Conservation (phyloP, 2,329 filamentous ascomycete species). For the Ophiostoma sp. region DNA sequence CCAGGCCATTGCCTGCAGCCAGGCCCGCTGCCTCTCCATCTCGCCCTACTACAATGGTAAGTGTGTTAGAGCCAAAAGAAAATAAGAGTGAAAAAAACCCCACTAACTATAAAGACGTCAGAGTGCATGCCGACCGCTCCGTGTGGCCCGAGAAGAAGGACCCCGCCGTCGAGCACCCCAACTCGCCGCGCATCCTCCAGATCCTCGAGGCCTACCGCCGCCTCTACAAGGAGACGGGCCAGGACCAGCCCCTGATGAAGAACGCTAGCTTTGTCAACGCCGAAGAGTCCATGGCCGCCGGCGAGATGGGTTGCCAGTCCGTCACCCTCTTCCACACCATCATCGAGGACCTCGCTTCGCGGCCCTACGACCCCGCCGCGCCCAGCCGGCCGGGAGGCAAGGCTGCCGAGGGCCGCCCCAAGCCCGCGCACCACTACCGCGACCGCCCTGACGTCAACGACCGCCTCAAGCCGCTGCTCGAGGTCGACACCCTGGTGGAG, state of each 20-base stretch:
- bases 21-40: slow-evolving; percentile 45
- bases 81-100: no score
- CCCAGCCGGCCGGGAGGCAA: slow-evolving; percentile 35
- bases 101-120: slow-evolving; percentile 33
- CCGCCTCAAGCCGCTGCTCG: slow-evolving; percentile 37
- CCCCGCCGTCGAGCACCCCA: slow-evolving; percentile 44
- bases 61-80: not conserved
- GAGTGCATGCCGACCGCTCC: slow-evolving; percentile 39
- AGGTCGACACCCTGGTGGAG: slow-evolving; percentile 38
- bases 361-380: slow-evolving; percentile 32
- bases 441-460: slow-evolving; percentile 32
- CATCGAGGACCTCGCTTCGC: slow-evolving; percentile 36
- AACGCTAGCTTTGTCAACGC: slow-evolving; percentile 43
- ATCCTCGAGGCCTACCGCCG: slow-evolving; percentile 45
- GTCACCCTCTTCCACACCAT: slow-evolving; percentile 41
- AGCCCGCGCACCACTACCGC: slow-evolving; percentile 39
- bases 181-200: slow-evolving; percentile 44
- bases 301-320: slow-evolving; percentile 44
- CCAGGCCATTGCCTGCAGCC: slow-evolving; percentile 47
- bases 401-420: slow-evolving; percentile 34
- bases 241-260: slow-evolving; percentile 45
- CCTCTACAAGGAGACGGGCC: slow-evolving; percentile 44
- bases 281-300: slow-evolving; percentile 43
- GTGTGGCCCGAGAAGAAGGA: slow-evolving; percentile 46
- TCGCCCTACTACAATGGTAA: slow-evolving; percentile 45